A percentile compares a stretch with the other conserved stretches of the same genome.
These are phyloP conservation scores for Lepidium aucheri DNA, from an alignment of 345 rosid genomes.

Conservation along the genomic window DNA sequence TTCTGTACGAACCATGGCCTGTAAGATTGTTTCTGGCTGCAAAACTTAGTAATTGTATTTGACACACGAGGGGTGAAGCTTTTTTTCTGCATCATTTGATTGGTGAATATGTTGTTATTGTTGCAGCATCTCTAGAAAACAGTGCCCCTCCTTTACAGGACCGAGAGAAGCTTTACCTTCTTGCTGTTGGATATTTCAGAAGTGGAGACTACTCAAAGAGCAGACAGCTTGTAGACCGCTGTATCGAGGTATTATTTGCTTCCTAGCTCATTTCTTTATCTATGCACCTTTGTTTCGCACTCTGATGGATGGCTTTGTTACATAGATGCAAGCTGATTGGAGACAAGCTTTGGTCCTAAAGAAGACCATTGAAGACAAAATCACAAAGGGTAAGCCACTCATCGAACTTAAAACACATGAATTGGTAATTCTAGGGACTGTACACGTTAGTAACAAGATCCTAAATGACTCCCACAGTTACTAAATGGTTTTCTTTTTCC, in stretches of 20 bases:
- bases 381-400: constrained; percentile 52
- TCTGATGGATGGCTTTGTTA: not conserved
- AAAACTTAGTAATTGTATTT: not conserved
- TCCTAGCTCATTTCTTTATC: not conserved
- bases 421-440: not conserved
- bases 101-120: not conserved
- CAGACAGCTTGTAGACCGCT: constrained; percentile 55
- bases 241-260: constrained; percentile 18
- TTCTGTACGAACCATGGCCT: not conserved
- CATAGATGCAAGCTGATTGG: constrained; percentile 78
- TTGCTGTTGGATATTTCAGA: constrained; percentile 78
- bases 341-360: constrained; percentile 67
- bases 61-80: not conserved
- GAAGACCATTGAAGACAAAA: constrained; percentile 60
- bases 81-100: not conserved
- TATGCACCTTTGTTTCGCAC: not conserved
- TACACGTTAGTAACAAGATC: not conserved
- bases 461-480: not conserved
- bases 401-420: not conserved
- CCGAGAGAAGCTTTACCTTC: constrained; percentile 76
- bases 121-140: constrained; percentile 60
- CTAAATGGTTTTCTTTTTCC: not conserved
- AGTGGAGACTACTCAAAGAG: constrained; percentile 65
- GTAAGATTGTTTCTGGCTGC: not conserved
- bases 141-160: constrained; percentile 41